A percentile compares a stretch with the other conserved stretches of the same genome.
Conservation (phyloP, 169 alveolate species). For the Cryptosporidium xiaoi region DNA sequence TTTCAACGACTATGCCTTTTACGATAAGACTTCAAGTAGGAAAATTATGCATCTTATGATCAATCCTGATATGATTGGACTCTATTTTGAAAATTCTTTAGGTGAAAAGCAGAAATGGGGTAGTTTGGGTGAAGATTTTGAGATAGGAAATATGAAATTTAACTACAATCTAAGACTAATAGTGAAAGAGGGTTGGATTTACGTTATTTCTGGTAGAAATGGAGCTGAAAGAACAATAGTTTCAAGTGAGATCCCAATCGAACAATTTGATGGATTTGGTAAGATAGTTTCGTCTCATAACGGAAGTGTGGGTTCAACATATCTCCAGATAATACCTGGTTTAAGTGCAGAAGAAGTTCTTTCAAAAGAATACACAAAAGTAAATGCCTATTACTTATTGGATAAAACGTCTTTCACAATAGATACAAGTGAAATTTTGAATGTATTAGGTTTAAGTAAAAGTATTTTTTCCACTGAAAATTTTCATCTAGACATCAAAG, state of each 20-base stretch:
- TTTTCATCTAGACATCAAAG: slow-evolving; percentile 24
- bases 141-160: slow-evolving; percentile 30
- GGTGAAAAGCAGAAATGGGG: slow-evolving; percentile 26
- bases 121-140: not conserved
- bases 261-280: slow-evolving; percentile 10
- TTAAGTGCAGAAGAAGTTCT: not conserved
- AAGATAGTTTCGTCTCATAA: slow-evolving; percentile 28
- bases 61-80: slow-evolving; percentile 46
- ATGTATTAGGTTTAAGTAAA: slow-evolving; percentile 11
- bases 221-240: not conserved
- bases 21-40: slow-evolving; percentile 20
- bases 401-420: not conserved
- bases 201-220: slow-evolving; percentile 23
- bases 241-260: slow-evolving; percentile 11
- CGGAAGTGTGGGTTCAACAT: not conserved
- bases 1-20: slow-evolving; percentile 15
- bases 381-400: slow-evolving; percentile 4
- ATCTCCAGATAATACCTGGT: slow-evolving; percentile 9
- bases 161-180: slow-evolving; percentile 21
- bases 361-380: slow-evolving; percentile 6
- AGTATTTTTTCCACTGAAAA: slow-evolving; percentile 1
- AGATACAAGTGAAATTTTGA: not conserved
- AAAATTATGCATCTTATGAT: slow-evolving; percentile 9
- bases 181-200: slow-evolving; percentile 16
- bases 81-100: not conserved